These are phyloP conservation scores for Sicyos edulis DNA, from an alignment of 306 rosid species.

Conservation along the genomic window DNA sequence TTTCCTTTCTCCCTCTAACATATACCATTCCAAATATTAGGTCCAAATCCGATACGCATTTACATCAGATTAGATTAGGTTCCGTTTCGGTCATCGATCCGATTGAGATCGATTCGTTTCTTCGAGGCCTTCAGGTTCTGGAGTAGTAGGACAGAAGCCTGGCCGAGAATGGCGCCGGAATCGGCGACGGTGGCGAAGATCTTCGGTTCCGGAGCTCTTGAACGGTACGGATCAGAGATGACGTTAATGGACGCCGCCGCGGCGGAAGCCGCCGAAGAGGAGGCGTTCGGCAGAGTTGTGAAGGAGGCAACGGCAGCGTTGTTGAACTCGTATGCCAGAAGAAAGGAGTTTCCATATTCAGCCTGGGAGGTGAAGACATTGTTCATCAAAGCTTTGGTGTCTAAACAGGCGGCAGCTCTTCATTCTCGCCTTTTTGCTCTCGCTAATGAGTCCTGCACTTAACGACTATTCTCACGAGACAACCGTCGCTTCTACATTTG, in stretches of 20 bases:
- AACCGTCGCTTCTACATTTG: neutral
- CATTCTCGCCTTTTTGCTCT: constrained; percentile 48
- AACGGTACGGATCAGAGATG: constrained; percentile 69
- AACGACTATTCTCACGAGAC: neutral
- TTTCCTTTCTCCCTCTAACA: neutral
- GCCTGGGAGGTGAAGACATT: constrained; percentile 92
- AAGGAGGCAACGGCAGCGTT: constrained; percentile 72
- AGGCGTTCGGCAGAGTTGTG: constrained; percentile 47
- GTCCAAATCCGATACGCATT: neutral
- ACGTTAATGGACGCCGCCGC: constrained; percentile 64
- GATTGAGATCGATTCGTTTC: neutral
- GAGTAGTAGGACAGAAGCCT: constrained; percentile 64
- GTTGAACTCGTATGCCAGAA: constrained; percentile 63
- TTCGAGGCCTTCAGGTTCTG: constrained; percentile 42
- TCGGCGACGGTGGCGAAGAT: constrained; percentile 65
- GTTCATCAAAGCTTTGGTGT: constrained; percentile 62
- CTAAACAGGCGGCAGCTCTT: constrained; percentile 46
- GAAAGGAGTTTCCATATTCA: constrained; percentile 51
- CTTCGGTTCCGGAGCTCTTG: constrained; percentile 64
- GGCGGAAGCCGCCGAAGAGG: constrained; percentile 30
- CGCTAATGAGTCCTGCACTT: constrained; percentile 61
- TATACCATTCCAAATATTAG: neutral
- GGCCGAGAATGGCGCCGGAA: constrained; percentile 91
- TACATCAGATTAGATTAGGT: neutral
- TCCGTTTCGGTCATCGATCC: neutral